A percentile compares a stretch with the other conserved stretches of the same genome.
phyloP scores from a whole-genome alignment of 768 basidiomycete species.

The Tulasnella sp. region DNA sequence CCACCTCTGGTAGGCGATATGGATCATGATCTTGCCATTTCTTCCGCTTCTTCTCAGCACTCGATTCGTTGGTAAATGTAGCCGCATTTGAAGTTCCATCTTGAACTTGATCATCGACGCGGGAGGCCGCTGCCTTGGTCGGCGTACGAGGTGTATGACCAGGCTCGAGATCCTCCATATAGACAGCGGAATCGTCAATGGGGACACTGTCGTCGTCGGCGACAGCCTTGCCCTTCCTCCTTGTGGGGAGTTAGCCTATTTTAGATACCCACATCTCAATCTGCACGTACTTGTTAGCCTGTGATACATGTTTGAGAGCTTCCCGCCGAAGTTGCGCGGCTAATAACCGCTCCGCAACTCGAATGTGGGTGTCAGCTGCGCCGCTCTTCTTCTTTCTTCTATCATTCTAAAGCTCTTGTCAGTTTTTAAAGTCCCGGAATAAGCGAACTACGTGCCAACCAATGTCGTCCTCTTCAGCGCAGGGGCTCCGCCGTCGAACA shows the following conservation, averaged over 20 bases:
- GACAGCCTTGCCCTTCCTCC: not conserved
- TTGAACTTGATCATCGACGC: conserved; percentile 27
- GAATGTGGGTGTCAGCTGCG: conserved; percentile 78
- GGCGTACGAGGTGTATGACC: conserved; percentile 51
- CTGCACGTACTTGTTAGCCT: conserved; percentile 18
- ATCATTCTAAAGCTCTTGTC: conserved; percentile 55
- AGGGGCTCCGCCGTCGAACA: conserved; percentile 97
- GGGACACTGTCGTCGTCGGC: conserved; percentile 6
- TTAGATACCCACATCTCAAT: not conserved
- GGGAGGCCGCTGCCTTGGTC: conserved; percentile 36
- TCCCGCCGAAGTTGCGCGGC: conserved; percentile 90
- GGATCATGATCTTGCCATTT: conserved; percentile 60
- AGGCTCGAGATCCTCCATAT: conserved; percentile 74
- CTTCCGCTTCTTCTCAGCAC: conserved; percentile 31
- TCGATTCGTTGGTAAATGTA: conserved; percentile 53
- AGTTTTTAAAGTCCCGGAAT: conserved; percentile 14
- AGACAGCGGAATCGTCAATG: conserved; percentile 70
- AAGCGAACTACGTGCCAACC: conserved; percentile 46
- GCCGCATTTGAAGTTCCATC: conserved; percentile 39
- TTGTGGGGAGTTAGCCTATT: not conserved
- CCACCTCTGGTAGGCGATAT: conserved; percentile 82
- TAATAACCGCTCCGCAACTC: conserved; percentile 85
- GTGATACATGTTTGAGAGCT: conserved; percentile 54
- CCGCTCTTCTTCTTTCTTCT: conserved; percentile 88
- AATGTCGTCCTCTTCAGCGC: conserved; percentile 83